Evolutionary conservation across 2,329 filamentous ascomycete genomes (phyloP).

Genomic region (Dothideomycetes sp.): DNA sequence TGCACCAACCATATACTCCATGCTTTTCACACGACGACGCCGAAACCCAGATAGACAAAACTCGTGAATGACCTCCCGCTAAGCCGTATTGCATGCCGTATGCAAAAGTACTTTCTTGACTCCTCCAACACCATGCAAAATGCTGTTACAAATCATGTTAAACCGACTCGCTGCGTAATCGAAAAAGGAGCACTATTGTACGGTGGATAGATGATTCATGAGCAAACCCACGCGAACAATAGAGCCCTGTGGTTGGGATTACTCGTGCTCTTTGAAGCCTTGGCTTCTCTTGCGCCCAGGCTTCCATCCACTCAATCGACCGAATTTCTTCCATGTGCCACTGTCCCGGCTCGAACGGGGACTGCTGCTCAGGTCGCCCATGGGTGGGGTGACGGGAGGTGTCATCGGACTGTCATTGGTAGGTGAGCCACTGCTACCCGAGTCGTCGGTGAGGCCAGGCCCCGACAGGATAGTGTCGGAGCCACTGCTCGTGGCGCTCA

Average conservation of each 20-base stretch:
- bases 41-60: too few species aligned
- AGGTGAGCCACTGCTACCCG: constrained; percentile 46
- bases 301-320: constrained; percentile 25
- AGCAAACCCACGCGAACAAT: constrained; percentile 4
- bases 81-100: too few species aligned
- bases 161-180: constrained; percentile 8
- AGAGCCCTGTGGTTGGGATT: constrained; percentile 1
- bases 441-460: constrained; percentile 53
- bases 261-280: constrained; percentile 6
- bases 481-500: constrained; percentile 9
- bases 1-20: too few species aligned
- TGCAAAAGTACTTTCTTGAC: too few species aligned
- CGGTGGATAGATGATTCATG: constrained; percentile 4
- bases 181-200: constrained; percentile 3
- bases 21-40: too few species aligned
- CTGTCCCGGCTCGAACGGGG: constrained; percentile 17
- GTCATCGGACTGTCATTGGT: constrained; percentile 51
- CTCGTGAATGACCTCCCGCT: too few species aligned
- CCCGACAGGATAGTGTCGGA: constrained; percentile 21
- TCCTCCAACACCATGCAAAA: not conserved
- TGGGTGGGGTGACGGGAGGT: constrained; percentile 62
- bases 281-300: constrained; percentile 22
- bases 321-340: constrained; percentile 27
- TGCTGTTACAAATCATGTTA: not conserved
- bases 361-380: constrained; percentile 17